These are phyloP conservation scores for Suillus spraguei DNA, from an alignment of 768 basidiomycete genomes.

Conservation along the genomic window DNA sequence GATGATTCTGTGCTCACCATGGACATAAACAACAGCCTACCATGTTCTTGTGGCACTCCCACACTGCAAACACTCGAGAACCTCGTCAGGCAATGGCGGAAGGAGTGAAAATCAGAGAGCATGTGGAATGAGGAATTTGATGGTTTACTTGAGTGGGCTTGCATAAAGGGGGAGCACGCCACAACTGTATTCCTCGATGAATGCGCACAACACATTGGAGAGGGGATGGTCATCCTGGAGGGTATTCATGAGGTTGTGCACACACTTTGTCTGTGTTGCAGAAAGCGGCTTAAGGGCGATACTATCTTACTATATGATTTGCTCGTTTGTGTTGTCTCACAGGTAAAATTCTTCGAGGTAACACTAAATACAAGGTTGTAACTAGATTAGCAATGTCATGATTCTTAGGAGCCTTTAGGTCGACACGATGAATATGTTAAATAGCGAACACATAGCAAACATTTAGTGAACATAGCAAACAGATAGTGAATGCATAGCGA, in stretches of 20 bases:
- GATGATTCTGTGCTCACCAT: no score
- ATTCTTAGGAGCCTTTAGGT: no score
- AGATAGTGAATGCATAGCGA: background rate
- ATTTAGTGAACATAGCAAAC: background rate
- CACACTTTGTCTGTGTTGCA: background rate
- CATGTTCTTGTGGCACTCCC: no score
- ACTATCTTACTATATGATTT: background rate
- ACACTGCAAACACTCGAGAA: no score
- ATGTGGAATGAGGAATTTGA: background rate
- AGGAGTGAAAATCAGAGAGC: background rate
- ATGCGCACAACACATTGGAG: background rate
- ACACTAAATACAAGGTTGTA: conserved; percentile 1
- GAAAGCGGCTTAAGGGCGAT: background rate
- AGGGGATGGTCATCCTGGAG: background rate
- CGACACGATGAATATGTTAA: no score
- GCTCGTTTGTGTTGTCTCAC: background rate
- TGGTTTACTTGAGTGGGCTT: background rate
- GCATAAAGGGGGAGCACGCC: background rate
- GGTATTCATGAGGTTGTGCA: background rate
- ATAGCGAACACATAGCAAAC: background rate
- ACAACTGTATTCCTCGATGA: background rate
- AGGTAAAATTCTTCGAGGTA: conserved; percentile 6
- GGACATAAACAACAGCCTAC: no score
- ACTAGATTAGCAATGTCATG: background rate
- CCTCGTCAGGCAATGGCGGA: no score